phyloP scores from a whole-genome alignment of 1,284 basidiomycete species.

The Prillingera fragicola region DNA sequence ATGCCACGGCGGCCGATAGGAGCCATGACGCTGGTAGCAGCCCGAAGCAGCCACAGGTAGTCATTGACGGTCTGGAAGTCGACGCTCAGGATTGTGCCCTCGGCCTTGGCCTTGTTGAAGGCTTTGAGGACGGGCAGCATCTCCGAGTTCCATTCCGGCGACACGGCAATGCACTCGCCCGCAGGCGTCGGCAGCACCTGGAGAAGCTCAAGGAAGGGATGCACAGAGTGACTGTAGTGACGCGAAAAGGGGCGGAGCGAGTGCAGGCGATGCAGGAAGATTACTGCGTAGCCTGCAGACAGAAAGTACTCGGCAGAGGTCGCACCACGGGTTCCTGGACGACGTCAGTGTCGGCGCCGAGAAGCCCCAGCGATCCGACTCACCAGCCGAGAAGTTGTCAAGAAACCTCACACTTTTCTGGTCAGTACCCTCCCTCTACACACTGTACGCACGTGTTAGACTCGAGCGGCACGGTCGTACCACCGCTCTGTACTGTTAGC shows the following conservation, averaged over 20 bases:
- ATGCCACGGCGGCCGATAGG: conserved; percentile 67
- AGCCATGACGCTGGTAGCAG: conserved; percentile 58
- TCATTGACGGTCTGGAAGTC: conserved; percentile 94
- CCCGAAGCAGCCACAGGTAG: conserved; percentile 86
- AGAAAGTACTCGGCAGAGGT: conserved; percentile 98
- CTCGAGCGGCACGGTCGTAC: conserved; percentile 90
- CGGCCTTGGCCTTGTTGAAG: conserved; percentile 73
- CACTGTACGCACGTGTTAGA: conserved; percentile 77
- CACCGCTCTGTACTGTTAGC: conserved; percentile 65
- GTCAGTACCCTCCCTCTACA: no score
- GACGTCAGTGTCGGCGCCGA: conserved; percentile 1
- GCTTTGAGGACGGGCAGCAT: conserved; percentile 69
- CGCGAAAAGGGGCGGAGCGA: conserved; percentile 93
- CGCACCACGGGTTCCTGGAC: conserved; percentile 82
- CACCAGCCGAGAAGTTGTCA: conserved; percentile 96
- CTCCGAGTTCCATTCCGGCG: conserved; percentile 55
- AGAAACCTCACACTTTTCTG: conserved; percentile 92
- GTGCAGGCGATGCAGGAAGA: conserved; percentile 97
- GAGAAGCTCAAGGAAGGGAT: conserved; percentile 96
- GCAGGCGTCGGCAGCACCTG: conserved; percentile 52
- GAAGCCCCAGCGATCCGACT: conserved; percentile 38
- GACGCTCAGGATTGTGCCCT: conserved; percentile 72
- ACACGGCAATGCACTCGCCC: conserved; percentile 51
- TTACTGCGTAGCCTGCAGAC: conserved; percentile 85
- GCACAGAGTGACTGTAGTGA: conserved; percentile 95